Percentiles rank a stretch among this genome's conserved stretches.
Evolutionary conservation across 495 filamentous ascomycete species (phyloP).

Genomic region (Articulospora tetracladia): DNA sequence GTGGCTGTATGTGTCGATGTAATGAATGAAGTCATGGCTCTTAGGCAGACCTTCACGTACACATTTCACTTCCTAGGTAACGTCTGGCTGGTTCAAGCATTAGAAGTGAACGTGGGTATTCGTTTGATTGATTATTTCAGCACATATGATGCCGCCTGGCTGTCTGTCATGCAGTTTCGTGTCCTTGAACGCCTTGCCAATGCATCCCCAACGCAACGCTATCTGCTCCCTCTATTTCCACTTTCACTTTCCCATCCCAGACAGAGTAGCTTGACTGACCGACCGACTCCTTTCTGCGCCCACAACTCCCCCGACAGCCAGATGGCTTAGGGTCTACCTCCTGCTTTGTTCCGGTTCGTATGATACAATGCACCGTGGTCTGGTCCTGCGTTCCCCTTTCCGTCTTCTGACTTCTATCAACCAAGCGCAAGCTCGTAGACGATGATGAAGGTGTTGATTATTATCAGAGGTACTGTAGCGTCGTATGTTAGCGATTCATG

Average conservation of each 20-base stretch:
- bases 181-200: neutral
- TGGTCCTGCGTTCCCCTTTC: too few species aligned
- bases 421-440: constrained; percentile 85
- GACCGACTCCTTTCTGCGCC: too few species aligned
- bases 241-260: too few species aligned
- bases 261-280: too few species aligned
- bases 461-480: constrained; percentile 80
- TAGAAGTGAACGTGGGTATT: too few species aligned
- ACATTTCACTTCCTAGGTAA: too few species aligned
- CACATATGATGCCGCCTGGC: neutral
- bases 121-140: neutral
- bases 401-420: neutral
- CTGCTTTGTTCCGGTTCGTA: neutral
- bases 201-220: neutral
- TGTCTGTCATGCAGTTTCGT: neutral
- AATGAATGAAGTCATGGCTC: too few species aligned
- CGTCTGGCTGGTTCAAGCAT: too few species aligned
- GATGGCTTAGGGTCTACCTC: neutral
- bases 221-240: neutral
- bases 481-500: neutral
- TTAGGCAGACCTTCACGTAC: too few species aligned
- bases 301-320: too few species aligned
- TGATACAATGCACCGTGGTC: too few species aligned
- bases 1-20: neutral
- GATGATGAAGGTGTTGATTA: constrained; percentile 86